Percentiles rank a stretch among this genome's conserved stretches.
Conservation (phyloP, 305 asterid species). For the Salvia sclarea region DNA sequence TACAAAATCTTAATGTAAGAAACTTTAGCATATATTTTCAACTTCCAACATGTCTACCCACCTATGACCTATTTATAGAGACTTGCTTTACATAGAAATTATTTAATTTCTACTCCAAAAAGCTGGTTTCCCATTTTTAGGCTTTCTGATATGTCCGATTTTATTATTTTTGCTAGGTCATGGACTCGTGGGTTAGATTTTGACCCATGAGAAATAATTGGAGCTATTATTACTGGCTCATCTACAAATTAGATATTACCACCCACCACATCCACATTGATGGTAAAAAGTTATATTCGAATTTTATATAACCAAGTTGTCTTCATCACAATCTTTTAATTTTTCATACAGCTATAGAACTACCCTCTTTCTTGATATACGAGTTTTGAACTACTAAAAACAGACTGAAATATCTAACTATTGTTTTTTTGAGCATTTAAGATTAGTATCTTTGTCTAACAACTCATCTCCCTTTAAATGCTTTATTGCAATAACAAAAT, state of each 20-base stretch:
- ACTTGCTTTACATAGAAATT: constrained; percentile 8
- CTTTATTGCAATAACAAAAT: neutral
- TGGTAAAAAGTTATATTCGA: neutral
- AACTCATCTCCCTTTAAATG: neutral
- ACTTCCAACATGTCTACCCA: constrained; percentile 20
- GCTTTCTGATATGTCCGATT: constrained; percentile 10
- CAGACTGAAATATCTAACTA: no score
- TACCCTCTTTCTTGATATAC: no score
- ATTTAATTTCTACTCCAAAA: constrained; percentile 1
- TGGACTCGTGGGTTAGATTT: neutral
- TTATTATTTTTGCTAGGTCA: neutral
- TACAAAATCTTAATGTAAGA: constrained; percentile 29
- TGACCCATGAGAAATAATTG: neutral
- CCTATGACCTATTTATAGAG: neutral
- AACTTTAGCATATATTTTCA: constrained; percentile 14
- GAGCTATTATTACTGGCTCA: neutral
- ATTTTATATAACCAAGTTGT: no score
- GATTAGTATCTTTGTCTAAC: neutral
- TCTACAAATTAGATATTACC: no score
- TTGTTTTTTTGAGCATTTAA: no score
- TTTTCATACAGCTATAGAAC: no score
- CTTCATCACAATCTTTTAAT: no score
- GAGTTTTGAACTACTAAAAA: no score
- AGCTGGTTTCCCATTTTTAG: constrained; percentile 23
- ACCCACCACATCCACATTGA: neutral